Percentiles rank a stretch among this genome's conserved stretches.
phyloP scores from a whole-genome alignment of 495 filamentous ascomycete genomes.

The Xylaria bambusicola region DNA sequence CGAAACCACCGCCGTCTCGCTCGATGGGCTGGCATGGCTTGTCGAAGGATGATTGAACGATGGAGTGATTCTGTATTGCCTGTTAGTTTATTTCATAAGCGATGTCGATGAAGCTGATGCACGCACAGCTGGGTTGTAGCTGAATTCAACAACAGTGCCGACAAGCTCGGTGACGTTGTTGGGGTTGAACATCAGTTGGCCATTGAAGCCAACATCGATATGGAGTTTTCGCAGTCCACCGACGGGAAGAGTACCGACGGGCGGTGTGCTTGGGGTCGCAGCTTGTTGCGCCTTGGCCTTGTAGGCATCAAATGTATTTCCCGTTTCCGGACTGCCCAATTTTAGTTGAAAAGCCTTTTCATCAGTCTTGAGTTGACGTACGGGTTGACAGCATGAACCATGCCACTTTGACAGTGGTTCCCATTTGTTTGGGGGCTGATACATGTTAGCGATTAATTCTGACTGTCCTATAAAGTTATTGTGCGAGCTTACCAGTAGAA shows the following conservation, averaged over 20 bases:
- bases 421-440: constrained; percentile 37
- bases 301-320: constrained; percentile 42
- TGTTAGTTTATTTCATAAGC: not conserved
- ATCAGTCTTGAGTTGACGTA: constrained; percentile 19
- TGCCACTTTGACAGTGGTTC: constrained; percentile 45
- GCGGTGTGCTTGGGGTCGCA: constrained; percentile 32
- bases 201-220: constrained; percentile 40
- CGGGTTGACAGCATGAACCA: constrained; percentile 45
- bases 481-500: constrained; percentile 52
- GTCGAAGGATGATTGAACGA: constrained; percentile 44
- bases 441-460: constrained; percentile 6
- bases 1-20: constrained; percentile 34
- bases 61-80: constrained; percentile 39
- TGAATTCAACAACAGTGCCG: constrained; percentile 41
- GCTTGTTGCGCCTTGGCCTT: constrained; percentile 31
- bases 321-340: constrained; percentile 27
- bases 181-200: constrained; percentile 35
- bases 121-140: constrained; percentile 33
- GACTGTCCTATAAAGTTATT: constrained; percentile 20
- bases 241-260: constrained; percentile 32
- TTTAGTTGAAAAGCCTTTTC: constrained; percentile 17
- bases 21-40: constrained; percentile 42
- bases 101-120: constrained; percentile 3
- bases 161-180: constrained; percentile 40
- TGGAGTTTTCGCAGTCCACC: constrained; percentile 36